Percentiles rank a stretch among this genome's conserved stretches.
Evolutionary conservation across 108 stramenopile genomes (phyloP).

Genomic region (Chaetoceros tenuissimus): DNA sequence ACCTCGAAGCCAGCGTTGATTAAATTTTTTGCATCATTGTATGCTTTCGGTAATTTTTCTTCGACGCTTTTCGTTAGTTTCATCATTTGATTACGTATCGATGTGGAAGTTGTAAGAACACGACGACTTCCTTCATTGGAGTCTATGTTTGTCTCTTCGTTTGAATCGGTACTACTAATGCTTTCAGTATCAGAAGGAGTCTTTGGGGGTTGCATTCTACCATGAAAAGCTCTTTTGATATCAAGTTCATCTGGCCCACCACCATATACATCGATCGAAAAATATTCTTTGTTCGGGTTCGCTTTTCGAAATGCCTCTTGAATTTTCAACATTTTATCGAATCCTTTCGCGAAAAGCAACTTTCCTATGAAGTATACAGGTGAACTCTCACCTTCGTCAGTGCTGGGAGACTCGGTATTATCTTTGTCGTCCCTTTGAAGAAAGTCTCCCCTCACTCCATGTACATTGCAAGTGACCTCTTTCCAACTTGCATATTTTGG

Average conservation of each 20-base stretch:
- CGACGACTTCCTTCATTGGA: background rate
- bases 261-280: slow-evolving; percentile 70
- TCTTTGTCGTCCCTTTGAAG: slow-evolving; percentile 23
- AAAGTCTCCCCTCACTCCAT: slow-evolving; percentile 85
- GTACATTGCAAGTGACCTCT: slow-evolving; percentile 89
- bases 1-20: background rate
- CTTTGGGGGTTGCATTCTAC: slow-evolving; percentile 26
- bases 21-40: background rate
- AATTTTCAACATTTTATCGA: slow-evolving; percentile 76
- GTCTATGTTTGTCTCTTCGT: slow-evolving; percentile 10
- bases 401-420: slow-evolving; percentile 7
- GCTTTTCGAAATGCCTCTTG: slow-evolving; percentile 30
- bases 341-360: slow-evolving; percentile 91
- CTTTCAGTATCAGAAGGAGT: background rate
- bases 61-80: background rate
- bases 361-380: slow-evolving; percentile 94
- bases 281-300: slow-evolving; percentile 28
- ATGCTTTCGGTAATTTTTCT: background rate
- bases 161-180: background rate
- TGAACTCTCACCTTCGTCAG: slow-evolving; percentile 9
- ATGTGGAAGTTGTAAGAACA: background rate
- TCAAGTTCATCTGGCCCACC: slow-evolving; percentile 52
- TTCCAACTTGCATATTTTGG: slow-evolving; percentile 47
- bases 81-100: background rate
- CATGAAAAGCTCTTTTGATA: slow-evolving; percentile 63